Base-by-base conservation (phyloP, 1,139 yeast species). In the Sugiyamaella sp. region DNA sequence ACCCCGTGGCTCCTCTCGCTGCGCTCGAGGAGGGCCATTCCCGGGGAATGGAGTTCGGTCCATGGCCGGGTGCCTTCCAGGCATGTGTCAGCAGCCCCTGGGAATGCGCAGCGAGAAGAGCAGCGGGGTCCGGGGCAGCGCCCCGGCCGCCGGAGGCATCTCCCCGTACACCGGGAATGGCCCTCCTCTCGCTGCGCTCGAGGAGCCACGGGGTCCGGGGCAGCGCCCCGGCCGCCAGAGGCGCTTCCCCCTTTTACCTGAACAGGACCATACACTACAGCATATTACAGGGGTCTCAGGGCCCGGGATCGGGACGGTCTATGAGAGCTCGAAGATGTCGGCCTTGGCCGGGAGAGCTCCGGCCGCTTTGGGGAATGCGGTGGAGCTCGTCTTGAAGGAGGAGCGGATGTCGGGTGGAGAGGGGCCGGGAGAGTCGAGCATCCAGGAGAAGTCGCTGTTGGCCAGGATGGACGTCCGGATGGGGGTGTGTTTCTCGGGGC, bases 391-490 rank as follows among this genome's bases (percentile, higher is more conserved):
- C 38, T 49, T 49, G 44, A 49, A 49, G 4, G 25, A 42, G 16
- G 49, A 39, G 5, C 53, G 45, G 4, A 50, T 21, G 21, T 50
- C 53, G 3, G 49, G 49, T 1, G 53, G 49, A 10, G 53, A 45
- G 17, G 53, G 49, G 2, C 53, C 49, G 6, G 53, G 49, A 16
- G 40, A 38, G 22, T 55, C 57, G 17, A 60, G 50, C 63, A 60
- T 60, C 63, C 63, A 60, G 2, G 63, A 59, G 48, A 60, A 60
- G 38, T 60, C 60, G 46, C 63, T 60, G 42, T 58, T 57, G 3
- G 61, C 63, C n/a, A 59, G 43, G 9, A 53, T 24, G 4, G 60
- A 53, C 10, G 55, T 51, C 24, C 61, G 44, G 1, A 56, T 48
- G 8, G 62, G 62, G 2, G 60, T 57, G 19, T 20, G 22, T 3